phyloP scores from a whole-genome alignment of 176 grass and related monocot genomes.

The Thinopyrum elongatum region DNA sequence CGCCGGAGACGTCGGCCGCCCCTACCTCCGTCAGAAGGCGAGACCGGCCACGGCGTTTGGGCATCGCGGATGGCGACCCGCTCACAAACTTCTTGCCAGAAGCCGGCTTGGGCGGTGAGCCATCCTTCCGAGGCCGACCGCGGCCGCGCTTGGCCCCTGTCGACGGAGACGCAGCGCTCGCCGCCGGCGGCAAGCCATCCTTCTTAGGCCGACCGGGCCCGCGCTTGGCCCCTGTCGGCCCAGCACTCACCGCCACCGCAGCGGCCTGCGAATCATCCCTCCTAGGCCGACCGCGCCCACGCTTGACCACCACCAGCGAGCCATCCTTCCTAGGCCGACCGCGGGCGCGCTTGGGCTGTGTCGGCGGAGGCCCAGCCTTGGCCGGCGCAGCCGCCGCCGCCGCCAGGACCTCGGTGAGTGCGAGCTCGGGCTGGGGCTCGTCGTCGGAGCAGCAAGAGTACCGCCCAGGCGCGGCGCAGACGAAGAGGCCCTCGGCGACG shows the following conservation, averaged over 20 bases:
- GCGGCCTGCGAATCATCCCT: neutral
- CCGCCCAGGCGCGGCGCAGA: constrained; percentile 6
- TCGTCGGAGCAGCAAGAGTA: neutral
- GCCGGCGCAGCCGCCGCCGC: too few relatives aligned
- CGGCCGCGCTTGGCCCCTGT: neutral
- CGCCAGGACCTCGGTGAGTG: neutral
- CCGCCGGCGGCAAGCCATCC: neutral
- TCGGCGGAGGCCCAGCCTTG: too few relatives aligned
- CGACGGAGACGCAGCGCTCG: neutral
- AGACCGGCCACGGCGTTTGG: constrained; percentile 12
- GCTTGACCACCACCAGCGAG: neutral
- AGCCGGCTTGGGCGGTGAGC: neutral
- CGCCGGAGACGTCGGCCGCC: neutral
- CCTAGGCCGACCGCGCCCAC: neutral
- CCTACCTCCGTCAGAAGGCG: neutral
- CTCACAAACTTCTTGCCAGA: neutral
- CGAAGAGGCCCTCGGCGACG: constrained; percentile 41
- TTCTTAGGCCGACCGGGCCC: neutral
- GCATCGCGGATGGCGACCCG: neutral
- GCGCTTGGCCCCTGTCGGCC: neutral
- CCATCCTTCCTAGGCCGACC: constrained; percentile 19
- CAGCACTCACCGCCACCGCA: neutral
- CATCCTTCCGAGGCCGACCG: constrained; percentile 14
- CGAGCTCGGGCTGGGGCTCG: neutral
- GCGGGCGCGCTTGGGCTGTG: constrained; percentile 8